phyloP scores from a whole-genome alignment of 495 filamentous ascomycete genomes.

The Hypoxylon fuscum region DNA sequence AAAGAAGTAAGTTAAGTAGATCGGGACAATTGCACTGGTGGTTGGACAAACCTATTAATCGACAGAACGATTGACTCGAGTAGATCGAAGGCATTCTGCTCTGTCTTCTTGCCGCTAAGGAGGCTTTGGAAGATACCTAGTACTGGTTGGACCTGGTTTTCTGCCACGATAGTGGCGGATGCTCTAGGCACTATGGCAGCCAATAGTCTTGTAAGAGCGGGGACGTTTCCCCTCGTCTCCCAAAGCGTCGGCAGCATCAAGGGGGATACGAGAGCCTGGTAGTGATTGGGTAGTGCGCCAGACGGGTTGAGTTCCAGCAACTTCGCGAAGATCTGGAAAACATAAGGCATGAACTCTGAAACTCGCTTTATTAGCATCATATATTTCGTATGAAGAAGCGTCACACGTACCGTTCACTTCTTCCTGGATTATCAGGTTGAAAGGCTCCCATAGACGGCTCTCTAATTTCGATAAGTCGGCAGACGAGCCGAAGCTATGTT shows the following conservation, averaged over 20 bases:
- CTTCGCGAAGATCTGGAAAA: constrained; percentile 93
- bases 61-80: constrained; percentile 78
- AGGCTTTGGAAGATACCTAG: constrained; percentile 94
- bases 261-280: constrained; percentile 75
- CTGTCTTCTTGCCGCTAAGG: constrained; percentile 74
- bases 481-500: constrained; percentile 75
- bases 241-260: constrained; percentile 81
- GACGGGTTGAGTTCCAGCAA: constrained; percentile 84
- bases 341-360: constrained; percentile 91
- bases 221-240: constrained; percentile 92
- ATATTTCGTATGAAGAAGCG: background rate
- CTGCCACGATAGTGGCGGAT: constrained; percentile 71
- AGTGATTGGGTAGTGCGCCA: constrained; percentile 75
- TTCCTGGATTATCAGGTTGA: constrained; percentile 75
- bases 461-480: constrained; percentile 69
- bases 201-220: constrained; percentile 86
- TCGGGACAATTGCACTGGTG: background rate
- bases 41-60: constrained; percentile 70
- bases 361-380: constrained; percentile 19
- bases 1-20: constrained; percentile 37
- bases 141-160: constrained; percentile 76
- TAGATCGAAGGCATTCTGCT: constrained; percentile 86
- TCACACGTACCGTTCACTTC: constrained; percentile 75
- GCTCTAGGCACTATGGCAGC: constrained; percentile 82
- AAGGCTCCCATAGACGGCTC: constrained; percentile 76